phyloP scores from a whole-genome alignment of 2,329 filamentous ascomycete genomes.

The Alternaria triticimaculans region DNA sequence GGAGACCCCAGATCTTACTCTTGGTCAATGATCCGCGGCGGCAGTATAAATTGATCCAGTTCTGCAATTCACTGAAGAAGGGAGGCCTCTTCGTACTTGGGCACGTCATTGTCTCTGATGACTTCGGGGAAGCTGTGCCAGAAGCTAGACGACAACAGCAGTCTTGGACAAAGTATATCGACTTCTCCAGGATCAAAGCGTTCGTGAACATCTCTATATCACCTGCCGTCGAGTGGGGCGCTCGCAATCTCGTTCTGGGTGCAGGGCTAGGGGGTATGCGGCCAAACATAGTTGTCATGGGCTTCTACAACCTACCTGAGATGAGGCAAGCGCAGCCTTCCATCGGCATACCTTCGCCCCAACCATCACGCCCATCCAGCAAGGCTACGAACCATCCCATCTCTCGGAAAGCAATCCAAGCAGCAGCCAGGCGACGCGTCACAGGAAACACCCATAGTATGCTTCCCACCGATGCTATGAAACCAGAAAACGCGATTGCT shows the following conservation, averaged over 20 bases:
- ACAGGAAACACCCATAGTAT: conserved; percentile 61
- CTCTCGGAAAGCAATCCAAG: conserved; percentile 44
- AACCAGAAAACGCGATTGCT: conserved; percentile 71
- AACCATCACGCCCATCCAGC: conserved; percentile 45
- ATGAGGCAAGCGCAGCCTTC: conserved; percentile 67
- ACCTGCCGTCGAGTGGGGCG: conserved; percentile 82
- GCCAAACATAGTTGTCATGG: conserved; percentile 83
- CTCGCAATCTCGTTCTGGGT: conserved; percentile 80
- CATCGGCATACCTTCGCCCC: conserved; percentile 62
- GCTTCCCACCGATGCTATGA: conserved; percentile 73
- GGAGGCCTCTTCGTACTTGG: conserved; percentile 84
- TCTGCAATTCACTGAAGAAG: conserved; percentile 91
- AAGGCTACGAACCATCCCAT: conserved; percentile 32
- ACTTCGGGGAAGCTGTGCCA: conserved; percentile 78
- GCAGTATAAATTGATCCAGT: conserved; percentile 84
- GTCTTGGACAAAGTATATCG: conserved; percentile 86
- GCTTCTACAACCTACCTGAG: conserved; percentile 81
- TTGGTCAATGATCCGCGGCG: conserved; percentile 82
- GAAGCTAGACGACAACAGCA: conserved; percentile 82
- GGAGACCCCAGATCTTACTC: conserved; percentile 85
- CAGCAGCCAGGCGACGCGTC: conserved; percentile 51
- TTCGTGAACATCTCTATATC: conserved; percentile 88
- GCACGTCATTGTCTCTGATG: conserved; percentile 84
- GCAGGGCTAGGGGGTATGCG: conserved; percentile 87
- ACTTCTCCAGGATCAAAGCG: conserved; percentile 84